phyloP scores from a whole-genome alignment of 352 stramenopile genomes.

The Phytopythium cucurbitacearum region DNA sequence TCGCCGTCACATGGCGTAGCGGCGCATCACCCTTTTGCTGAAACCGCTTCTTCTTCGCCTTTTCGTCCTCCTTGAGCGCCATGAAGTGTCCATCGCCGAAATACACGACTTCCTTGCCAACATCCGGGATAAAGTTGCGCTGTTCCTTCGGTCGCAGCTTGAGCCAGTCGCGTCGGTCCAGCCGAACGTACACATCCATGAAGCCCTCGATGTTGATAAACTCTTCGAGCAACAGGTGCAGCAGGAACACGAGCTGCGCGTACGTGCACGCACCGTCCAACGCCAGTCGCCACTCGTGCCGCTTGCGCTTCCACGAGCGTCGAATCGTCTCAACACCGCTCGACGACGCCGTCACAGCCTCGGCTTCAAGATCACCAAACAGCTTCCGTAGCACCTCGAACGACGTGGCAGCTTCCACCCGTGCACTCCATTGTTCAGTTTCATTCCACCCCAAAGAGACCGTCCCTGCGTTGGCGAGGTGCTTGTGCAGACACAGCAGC shows the following conservation, averaged over 20 bases:
- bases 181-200: conserved; percentile 62
- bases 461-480: conserved; percentile 53
- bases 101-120: conserved; percentile 60
- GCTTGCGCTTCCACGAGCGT: conserved; percentile 70
- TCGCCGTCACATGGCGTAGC: conserved; percentile 35
- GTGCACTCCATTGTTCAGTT: conserved; percentile 32
- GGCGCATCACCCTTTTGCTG: conserved; percentile 65
- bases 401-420: conserved; percentile 24
- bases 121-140: conserved; percentile 75
- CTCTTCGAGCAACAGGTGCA: conserved; percentile 70
- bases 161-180: conserved; percentile 75
- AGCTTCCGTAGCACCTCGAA: conserved; percentile 36
- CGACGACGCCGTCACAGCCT: conserved; percentile 30
- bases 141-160: conserved; percentile 69
- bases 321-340: conserved; percentile 53
- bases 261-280: conserved; percentile 64
- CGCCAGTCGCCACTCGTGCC: conserved; percentile 66
- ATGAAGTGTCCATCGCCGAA: conserved; percentile 75
- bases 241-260: conserved; percentile 63
- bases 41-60: conserved; percentile 72
- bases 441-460: conserved; percentile 42
- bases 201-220: conserved; percentile 79
- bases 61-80: conserved; percentile 77
- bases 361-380: conserved; percentile 57
- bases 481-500: conserved; percentile 53